Conservation (phyloP, 139 green algal species). For the Closterium sp. region DNA sequence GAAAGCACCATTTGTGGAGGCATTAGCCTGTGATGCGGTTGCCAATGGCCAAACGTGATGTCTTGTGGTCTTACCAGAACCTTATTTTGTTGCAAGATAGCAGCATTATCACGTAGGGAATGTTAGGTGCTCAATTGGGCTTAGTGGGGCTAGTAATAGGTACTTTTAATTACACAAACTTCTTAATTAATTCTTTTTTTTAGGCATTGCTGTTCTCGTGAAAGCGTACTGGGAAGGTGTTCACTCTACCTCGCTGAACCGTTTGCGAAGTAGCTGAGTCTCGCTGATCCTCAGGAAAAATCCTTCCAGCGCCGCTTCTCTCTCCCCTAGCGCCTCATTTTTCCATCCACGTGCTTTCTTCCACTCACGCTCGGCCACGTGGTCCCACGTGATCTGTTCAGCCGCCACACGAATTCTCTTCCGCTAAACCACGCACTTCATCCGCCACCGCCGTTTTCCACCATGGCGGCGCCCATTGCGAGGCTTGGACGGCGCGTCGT, state of each 20-base stretch:
- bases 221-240: too few relatives aligned
- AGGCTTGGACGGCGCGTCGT: background rate
- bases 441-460: background rate
- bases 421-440: background rate
- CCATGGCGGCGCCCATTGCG: background rate
- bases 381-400: background rate
- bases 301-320: background rate
- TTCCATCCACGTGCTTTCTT: background rate
- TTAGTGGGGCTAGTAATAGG: too few relatives aligned
- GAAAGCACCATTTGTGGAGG: constrained; percentile 2
- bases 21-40: background rate
- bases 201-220: too few relatives aligned
- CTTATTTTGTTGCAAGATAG: background rate
- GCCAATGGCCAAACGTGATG: background rate
- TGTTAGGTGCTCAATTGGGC: too few relatives aligned
- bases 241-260: too few relatives aligned
- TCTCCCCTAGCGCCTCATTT: background rate
- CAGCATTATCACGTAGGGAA: background rate
- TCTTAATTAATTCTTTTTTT: too few relatives aligned
- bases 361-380: background rate
- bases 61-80: background rate
- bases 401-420: background rate
- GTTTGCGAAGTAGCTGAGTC: too few relatives aligned
- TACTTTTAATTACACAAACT: too few relatives aligned
- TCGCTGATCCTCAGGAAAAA: too few relatives aligned